A percentile compares a stretch with the other conserved stretches of the same genome.
These are phyloP conservation scores for Monilinia vaccinii-corymbosi DNA, from an alignment of 2,329 filamentous ascomycete genomes.

Conservation along the genomic window DNA sequence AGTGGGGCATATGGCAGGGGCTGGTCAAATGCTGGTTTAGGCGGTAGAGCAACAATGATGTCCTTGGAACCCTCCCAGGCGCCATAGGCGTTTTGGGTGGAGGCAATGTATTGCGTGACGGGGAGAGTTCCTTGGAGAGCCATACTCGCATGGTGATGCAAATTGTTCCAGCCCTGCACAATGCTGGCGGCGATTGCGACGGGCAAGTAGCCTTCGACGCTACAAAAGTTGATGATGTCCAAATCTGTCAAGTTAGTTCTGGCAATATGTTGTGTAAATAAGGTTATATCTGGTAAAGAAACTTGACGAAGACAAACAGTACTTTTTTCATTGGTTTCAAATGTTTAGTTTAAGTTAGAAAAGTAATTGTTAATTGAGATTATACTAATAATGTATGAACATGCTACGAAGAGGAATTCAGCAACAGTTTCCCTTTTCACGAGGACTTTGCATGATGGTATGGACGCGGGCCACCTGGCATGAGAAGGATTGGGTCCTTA, in stretches of 20 bases:
- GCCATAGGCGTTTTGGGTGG: conserved; percentile 5
- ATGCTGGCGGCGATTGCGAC: not conserved
- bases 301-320: conserved; percentile 14
- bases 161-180: not conserved
- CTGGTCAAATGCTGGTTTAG: not conserved
- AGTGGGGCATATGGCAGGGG: not conserved
- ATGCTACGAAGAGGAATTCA: too few species aligned
- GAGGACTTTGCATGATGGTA: too few species aligned
- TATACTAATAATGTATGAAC: too few species aligned
- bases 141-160: not conserved
- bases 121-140: not conserved
- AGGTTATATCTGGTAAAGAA: conserved; percentile 12
- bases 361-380: too few species aligned
- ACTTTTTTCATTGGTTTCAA: conserved; percentile 10
- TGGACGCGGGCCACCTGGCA: too few species aligned
- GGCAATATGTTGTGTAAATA: conserved; percentile 14
- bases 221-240: conserved; percentile 20
- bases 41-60: not conserved
- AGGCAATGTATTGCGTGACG: not conserved
- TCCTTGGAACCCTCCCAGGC: not conserved
- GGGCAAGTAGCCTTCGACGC: not conserved
- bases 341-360: conserved; percentile 17
- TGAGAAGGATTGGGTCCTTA: too few species aligned
- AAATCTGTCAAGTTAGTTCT: conserved; percentile 18
- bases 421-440: too few species aligned